Evolutionary conservation across 352 stramenopile species (phyloP).

Genomic region (Pythium utonaiense): DNA sequence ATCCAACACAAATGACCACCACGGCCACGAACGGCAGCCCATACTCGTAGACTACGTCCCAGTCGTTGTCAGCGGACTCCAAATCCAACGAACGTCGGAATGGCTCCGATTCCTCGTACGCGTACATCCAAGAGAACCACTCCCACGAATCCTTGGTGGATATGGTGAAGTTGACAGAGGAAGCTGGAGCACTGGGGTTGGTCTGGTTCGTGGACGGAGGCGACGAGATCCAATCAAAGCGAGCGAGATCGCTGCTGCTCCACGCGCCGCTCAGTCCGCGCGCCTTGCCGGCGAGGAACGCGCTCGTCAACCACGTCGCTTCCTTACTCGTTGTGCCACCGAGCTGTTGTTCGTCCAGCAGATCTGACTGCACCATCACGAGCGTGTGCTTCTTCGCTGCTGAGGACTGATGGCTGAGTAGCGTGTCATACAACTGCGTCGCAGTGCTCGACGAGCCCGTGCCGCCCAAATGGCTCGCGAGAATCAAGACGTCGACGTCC

Average conservation of each 20-base stretch:
- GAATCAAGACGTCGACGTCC: background rate
- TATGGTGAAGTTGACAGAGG: background rate
- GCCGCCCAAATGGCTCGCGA: background rate
- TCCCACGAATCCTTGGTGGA: background rate
- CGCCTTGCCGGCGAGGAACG: background rate
- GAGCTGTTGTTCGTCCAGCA: background rate
- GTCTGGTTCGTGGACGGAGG: background rate
- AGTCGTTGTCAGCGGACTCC: too few species aligned
- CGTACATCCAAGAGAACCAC: background rate
- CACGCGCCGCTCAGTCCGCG: background rate
- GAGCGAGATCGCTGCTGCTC: background rate
- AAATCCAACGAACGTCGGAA: too few species aligned
- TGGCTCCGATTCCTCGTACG: background rate
- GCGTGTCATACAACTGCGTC: background rate
- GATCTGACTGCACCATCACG: background rate
- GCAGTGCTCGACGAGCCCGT: background rate
- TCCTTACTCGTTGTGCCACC: background rate
- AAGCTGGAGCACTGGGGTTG: background rate
- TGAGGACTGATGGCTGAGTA: too few species aligned
- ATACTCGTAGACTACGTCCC: too few species aligned
- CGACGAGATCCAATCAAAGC: background rate
- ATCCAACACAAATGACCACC: too few species aligned
- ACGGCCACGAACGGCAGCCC: too few species aligned
- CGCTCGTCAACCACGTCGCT: background rate
- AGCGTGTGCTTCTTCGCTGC: background rate